Evolutionary conservation across 2,329 filamentous ascomycete species (phyloP).

Genomic region (Pseudogymnoascus sp.): DNA sequence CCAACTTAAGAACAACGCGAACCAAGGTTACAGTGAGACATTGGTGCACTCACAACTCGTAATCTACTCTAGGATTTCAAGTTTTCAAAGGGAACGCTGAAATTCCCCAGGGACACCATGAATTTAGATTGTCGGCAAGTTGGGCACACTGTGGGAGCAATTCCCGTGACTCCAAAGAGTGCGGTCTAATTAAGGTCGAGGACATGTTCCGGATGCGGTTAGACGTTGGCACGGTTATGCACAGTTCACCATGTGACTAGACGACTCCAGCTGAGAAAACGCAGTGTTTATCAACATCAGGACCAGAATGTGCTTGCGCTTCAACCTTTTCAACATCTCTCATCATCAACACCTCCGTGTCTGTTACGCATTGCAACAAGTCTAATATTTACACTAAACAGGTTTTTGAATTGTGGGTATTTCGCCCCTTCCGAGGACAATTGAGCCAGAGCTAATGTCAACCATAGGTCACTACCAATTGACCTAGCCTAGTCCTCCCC

Average conservation of each 20-base stretch:
- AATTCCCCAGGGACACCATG: neutral
- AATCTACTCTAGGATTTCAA: neutral
- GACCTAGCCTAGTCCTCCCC: conserved; percentile 1
- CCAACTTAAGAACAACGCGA: neutral
- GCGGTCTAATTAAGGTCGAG: neutral
- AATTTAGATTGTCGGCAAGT: neutral
- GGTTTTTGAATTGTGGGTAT: conserved; percentile 8
- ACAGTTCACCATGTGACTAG: neutral
- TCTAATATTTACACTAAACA: neutral
- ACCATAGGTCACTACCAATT: conserved; percentile 4
- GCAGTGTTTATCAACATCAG: neutral
- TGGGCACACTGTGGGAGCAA: neutral
- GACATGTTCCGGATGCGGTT: neutral
- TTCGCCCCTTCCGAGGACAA: conserved; percentile 1
- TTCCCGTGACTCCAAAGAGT: neutral
- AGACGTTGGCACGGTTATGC: neutral
- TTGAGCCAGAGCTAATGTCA: conserved; percentile 1
- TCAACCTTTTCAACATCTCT: neutral
- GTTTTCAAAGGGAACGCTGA: neutral
- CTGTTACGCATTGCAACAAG: neutral
- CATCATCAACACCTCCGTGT: neutral
- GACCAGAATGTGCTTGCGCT: neutral
- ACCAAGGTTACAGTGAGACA: conserved; percentile 8
- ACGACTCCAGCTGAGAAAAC: neutral
- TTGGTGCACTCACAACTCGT: neutral